These are phyloP conservation scores for Nicotiana sylvestris DNA, from an alignment of 257 asterid species.

Conservation along the genomic window DNA sequence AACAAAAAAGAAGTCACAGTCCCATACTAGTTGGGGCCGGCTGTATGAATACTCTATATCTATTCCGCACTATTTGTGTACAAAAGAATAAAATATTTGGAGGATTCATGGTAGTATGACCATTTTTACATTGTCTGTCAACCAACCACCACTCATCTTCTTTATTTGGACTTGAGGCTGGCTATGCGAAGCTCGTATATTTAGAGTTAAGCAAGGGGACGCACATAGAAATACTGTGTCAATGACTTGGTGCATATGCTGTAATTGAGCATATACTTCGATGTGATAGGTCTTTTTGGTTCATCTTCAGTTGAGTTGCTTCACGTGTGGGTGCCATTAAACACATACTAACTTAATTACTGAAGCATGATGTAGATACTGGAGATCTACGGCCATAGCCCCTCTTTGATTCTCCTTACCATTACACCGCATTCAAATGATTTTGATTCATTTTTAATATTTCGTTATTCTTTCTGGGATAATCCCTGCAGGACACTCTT, in stretches of 20 bases:
- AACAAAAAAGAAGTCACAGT: background rate
- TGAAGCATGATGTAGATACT: background rate
- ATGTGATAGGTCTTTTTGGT: background rate
- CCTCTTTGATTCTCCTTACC: background rate
- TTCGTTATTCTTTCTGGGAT: background rate
- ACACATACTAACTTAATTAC: background rate
- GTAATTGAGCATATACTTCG: background rate
- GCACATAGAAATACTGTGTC: background rate
- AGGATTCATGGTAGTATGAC: background rate
- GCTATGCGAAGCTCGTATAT: background rate
- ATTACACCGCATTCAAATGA: background rate
- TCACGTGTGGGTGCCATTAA: background rate
- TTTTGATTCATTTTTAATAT: background rate
- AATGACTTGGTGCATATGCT: background rate
- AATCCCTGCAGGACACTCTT: conserved; percentile 11
- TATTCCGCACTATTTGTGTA: background rate
- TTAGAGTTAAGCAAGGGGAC: background rate
- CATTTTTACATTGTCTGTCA: background rate
- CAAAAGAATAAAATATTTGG: background rate
- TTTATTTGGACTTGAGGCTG: background rate
- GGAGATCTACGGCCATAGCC: background rate
- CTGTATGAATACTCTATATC: background rate
- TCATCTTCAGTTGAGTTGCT: conserved; percentile 5
- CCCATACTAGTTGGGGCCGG: background rate
- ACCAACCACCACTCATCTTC: background rate